Percentiles rank a stretch among this genome's conserved stretches.
phyloP scores from a whole-genome alignment of 306 rosid genomes.

The Cicer chorassanicum region DNA sequence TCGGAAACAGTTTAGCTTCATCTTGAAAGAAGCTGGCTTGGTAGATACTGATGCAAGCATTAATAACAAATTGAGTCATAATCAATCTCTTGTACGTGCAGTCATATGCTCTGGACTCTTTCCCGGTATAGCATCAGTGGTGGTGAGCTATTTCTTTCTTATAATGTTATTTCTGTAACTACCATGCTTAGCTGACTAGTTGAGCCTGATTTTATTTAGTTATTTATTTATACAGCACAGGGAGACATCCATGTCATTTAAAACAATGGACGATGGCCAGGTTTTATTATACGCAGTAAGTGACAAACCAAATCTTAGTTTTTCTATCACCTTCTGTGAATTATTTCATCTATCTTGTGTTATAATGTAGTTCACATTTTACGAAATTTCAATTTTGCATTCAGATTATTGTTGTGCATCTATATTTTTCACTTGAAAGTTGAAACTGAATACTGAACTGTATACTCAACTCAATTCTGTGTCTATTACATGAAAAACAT shows the following conservation, averaged over 20 bases:
- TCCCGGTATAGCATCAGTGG: slow-evolving; percentile 95
- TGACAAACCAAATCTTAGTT: slow-evolving; percentile 25
- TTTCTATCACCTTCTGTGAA: slow-evolving; percentile 22
- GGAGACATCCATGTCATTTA: slow-evolving; percentile 98
- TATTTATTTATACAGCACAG: slow-evolving; percentile 74
- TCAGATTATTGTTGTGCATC: slow-evolving; percentile 20
- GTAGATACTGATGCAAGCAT: slow-evolving; percentile 70
- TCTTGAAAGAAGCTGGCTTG: slow-evolving; percentile 87
- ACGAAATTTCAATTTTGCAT: neutral
- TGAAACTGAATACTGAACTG: slow-evolving; percentile 13
- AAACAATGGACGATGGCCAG: slow-evolving; percentile 96
- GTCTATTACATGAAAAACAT: neutral
- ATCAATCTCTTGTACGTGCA: slow-evolving; percentile 93
- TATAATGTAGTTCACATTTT: slow-evolving; percentile 14
- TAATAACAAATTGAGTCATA: slow-evolving; percentile 81
- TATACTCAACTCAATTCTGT: neutral
- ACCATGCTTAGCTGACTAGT: slow-evolving; percentile 20
- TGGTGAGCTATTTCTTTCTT: slow-evolving; percentile 62
- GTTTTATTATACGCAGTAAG: slow-evolving; percentile 91
- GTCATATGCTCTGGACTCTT: slow-evolving; percentile 93
- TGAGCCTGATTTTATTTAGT: slow-evolving; percentile 30
- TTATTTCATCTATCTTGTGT: slow-evolving; percentile 6
- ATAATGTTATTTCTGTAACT: slow-evolving; percentile 19
- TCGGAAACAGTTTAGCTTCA: slow-evolving; percentile 88
- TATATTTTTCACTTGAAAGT: slow-evolving; percentile 19